These are phyloP conservation scores for Physcomitrium patens DNA, from an alignment of 225 moss, liverwort and hornwort genomes.

Conservation along the genomic window DNA sequence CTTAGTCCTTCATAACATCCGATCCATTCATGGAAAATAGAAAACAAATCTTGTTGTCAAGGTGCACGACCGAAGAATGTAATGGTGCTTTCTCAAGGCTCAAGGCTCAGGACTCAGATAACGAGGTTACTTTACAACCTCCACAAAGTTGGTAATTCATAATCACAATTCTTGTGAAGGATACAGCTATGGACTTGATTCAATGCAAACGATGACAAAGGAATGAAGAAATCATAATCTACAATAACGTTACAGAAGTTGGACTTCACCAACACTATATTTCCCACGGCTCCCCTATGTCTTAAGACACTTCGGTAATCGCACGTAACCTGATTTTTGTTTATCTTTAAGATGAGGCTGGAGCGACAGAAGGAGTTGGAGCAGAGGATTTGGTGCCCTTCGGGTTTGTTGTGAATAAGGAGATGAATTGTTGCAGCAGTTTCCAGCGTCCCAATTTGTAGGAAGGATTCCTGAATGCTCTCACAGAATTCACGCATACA, in stretches of 20 bases:
- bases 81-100: too few relatives aligned
- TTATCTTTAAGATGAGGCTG: background rate
- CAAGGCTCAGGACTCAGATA: background rate
- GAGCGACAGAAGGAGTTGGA: background rate
- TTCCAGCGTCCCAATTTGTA: slow-evolving; percentile 30
- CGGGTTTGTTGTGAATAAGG: background rate
- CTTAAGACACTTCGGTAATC: background rate
- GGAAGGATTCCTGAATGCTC: slow-evolving; percentile 63
- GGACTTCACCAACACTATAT: slow-evolving; percentile 2
- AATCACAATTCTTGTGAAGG: slow-evolving; percentile 18
- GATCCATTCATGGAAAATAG: background rate
- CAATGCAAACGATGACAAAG: background rate
- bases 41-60: background rate
- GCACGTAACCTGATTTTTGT: background rate
- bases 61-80: background rate
- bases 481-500: slow-evolving; percentile 67
- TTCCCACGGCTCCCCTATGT: background rate
- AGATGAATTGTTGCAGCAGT: background rate
- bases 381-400: background rate
- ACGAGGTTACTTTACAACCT: slow-evolving; percentile 20
- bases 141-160: slow-evolving; percentile 13
- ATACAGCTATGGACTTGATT: slow-evolving; percentile 5
- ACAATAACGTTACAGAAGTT: slow-evolving; percentile 1
- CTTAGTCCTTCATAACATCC: background rate
- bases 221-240: slow-evolving; percentile 11